These are phyloP conservation scores for Ogataea pilisensis DNA, from an alignment of 805 yeast genomes.

Conservation along the genomic window DNA sequence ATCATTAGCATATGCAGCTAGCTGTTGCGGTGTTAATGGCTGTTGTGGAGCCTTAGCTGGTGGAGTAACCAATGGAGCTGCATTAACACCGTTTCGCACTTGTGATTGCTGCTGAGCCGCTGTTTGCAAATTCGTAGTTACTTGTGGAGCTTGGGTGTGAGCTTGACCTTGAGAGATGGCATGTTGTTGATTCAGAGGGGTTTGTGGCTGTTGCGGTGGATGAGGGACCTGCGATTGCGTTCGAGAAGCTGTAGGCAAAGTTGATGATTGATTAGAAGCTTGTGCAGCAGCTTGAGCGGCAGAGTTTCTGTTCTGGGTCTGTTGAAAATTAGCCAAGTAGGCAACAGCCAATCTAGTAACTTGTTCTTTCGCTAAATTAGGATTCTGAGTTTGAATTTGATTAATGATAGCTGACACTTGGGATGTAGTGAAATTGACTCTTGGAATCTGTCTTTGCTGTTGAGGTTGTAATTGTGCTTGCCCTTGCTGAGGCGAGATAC, in stretches of 20 bases:
- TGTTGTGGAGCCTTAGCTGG: constrained; percentile 9
- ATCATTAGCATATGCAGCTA: constrained; percentile 26
- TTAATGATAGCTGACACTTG: constrained; percentile 64
- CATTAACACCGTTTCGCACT: constrained; percentile 13
- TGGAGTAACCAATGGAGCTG: constrained; percentile 15
- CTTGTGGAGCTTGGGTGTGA: neutral
- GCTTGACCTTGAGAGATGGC: neutral
- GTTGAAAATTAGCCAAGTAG: constrained; percentile 55
- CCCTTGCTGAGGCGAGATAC: constrained; percentile 3
- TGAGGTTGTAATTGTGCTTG: constrained; percentile 7
- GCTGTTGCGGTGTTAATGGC: constrained; percentile 22
- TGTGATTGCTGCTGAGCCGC: constrained; percentile 5
- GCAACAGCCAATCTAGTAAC: constrained; percentile 64
- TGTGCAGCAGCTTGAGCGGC: constrained; percentile 19
- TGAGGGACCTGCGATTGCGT: constrained; percentile 21
- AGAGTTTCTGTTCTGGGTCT: constrained; percentile 38
- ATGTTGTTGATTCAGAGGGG: constrained; percentile 1
- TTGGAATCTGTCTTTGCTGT: constrained; percentile 13
- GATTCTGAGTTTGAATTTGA: constrained; percentile 63
- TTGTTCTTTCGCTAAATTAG: constrained; percentile 57
- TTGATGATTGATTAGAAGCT: neutral
- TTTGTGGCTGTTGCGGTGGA: constrained; percentile 18
- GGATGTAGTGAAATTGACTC: constrained; percentile 45
- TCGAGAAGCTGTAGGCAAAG: neutral
- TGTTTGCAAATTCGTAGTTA: neutral